Evolutionary conservation across 306 rosid genomes (phyloP).

Genomic region (Castanea sativa): DNA sequence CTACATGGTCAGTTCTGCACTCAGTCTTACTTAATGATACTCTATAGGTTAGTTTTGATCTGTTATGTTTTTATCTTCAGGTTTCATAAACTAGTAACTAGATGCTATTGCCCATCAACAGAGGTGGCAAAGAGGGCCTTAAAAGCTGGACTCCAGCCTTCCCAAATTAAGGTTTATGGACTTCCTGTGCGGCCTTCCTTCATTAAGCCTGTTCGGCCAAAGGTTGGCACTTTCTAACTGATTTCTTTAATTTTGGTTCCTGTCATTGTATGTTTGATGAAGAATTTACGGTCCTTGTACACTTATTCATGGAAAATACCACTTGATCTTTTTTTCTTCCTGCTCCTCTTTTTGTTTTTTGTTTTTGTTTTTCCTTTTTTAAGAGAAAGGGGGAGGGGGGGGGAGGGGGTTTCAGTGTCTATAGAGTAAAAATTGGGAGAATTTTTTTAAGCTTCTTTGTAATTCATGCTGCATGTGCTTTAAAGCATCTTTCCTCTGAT

Average conservation of each 20-base stretch:
- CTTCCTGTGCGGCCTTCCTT: conserved; percentile 89
- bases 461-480: background rate
- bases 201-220: conserved; percentile 79
- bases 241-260: conserved; percentile 6
- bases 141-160: conserved; percentile 87
- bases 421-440: background rate
- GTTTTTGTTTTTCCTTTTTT: background rate
- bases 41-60: conserved; percentile 28
- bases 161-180: conserved; percentile 85
- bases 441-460: background rate
- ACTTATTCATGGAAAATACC: background rate
- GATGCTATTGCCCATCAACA: conserved; percentile 94
- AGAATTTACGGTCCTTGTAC: conserved; percentile 1
- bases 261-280: background rate
- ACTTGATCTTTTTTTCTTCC: background rate
- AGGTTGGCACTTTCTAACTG: conserved; percentile 48
- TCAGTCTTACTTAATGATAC: background rate
- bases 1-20: conserved; percentile 73
- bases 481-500: background rate
- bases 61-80: conserved; percentile 42
- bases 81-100: conserved; percentile 97
- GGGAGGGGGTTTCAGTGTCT: background rate
- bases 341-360: background rate
- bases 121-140: conserved; percentile 83
- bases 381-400: too few species aligned